phyloP scores from a whole-genome alignment of 2,329 filamentous ascomycete genomes.

The Penicillium hesseltinei region DNA sequence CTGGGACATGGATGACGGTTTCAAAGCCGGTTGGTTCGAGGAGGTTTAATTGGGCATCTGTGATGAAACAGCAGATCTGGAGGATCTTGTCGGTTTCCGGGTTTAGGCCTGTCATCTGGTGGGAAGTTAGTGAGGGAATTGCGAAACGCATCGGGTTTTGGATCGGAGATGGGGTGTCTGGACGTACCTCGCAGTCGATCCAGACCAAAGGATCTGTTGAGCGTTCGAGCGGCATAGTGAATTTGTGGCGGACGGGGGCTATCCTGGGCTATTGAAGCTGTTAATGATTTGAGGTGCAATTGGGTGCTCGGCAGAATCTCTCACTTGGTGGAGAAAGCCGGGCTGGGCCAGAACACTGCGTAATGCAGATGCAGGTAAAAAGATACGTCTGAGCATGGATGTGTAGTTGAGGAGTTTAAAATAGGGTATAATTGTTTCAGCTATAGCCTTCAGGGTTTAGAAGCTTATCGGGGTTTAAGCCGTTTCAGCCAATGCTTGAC shows the following conservation, averaged over 20 bases:
- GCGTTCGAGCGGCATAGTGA: conserved; percentile 43
- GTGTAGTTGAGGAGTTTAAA: not conserved
- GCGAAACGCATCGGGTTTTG: not conserved
- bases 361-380: not conserved
- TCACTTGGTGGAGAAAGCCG: conserved; percentile 27
- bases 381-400: conserved; percentile 4
- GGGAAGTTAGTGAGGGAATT: conserved; percentile 1
- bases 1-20: conserved; percentile 70
- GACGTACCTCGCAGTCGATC: conserved; percentile 72
- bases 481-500: not conserved
- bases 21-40: conserved; percentile 78
- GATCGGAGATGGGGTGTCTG: not conserved
- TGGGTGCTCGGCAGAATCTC: conserved; percentile 12
- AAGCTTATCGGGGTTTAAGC: not conserved
- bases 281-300: conserved; percentile 8
- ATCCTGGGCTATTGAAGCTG: conserved; percentile 9
- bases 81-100: conserved; percentile 78
- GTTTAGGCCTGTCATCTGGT: conserved; percentile 87
- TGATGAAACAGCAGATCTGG: conserved; percentile 90
- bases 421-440: not conserved
- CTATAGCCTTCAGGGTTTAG: not conserved
- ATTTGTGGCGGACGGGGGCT: not conserved
- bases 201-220: conserved; percentile 72
- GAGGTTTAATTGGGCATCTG: conserved; percentile 72
- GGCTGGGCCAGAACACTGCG: conserved; percentile 15